Evolutionary conservation across 75 land plant species (phyloP), one percentile per base, ranked within the genome.

Genomic region (Ceratopteris richardii): DNA sequence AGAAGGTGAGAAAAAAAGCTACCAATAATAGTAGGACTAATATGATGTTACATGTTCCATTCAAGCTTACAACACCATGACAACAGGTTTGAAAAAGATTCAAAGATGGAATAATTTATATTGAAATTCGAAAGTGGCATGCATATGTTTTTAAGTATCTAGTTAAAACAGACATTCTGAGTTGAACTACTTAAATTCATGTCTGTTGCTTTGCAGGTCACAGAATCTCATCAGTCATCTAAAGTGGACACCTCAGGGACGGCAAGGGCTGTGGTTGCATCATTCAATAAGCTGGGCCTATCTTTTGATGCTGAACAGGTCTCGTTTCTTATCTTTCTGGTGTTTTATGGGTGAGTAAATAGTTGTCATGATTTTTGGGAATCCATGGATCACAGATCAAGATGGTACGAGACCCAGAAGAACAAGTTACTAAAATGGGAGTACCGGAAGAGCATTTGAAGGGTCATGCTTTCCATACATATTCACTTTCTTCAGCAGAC

Each of bases 391-490:
- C 55, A n/a, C 76, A 95, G 99, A 75, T 95, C 28, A 61, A 82
- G 68, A 62, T 66, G 69, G 72, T 95, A 11, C 75, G 99, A 40
- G 91, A 90, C 51, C 84, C 85, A 6, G 65, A 71, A 33, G 62
- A 52, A 66, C 99, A 95, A 70, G 27, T 86, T 36, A 73, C 78
- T 16, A 75, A 72, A 66, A 83, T 94, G 66, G 88, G 90, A 58
- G 96, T 95, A 21, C 99, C 99, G 7, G 83, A 83, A 62, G 83
- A 90, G 63, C 62, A 86, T 70, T 56, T 95, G 23, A 41, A 61
- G 62, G 96, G 92, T 39, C 99, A 95, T 84, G 99, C 99, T 56
- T 95, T 86, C 57, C 99, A 95, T 65, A 73, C 83, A 51, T 95
- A 95, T 59, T 71, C 63, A 56, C 58, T 95, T 6, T 71, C 78